Evolutionary conservation across 805 yeast species (phyloP).

Genomic region (Barnettozyma wickerhamii): DNA sequence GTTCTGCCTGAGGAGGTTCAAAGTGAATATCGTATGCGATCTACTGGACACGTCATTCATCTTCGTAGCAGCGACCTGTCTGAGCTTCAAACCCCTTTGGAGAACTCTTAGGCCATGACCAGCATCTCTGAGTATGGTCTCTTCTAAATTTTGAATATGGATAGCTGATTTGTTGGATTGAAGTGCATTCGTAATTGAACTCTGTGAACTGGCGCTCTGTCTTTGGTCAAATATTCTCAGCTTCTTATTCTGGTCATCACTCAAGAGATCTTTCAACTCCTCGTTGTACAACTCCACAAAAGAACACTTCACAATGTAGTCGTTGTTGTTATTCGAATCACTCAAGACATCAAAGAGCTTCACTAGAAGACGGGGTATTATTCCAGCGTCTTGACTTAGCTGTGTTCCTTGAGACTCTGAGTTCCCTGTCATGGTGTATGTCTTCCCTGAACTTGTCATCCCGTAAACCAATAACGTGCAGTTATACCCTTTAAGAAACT

Average conservation of each 20-base stretch:
- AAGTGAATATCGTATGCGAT: slow-evolving; percentile 73
- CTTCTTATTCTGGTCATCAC: slow-evolving; percentile 38
- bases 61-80: slow-evolving; percentile 70
- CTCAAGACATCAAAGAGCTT: slow-evolving; percentile 51
- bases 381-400: slow-evolving; percentile 51
- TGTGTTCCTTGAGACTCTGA: slow-evolving; percentile 27
- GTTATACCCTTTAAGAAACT: slow-evolving; percentile 70
- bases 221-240: slow-evolving; percentile 48
- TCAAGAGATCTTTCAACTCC: slow-evolving; percentile 69
- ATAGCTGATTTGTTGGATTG: slow-evolving; percentile 29
- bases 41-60: slow-evolving; percentile 71
- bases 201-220: slow-evolving; percentile 1
- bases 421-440: slow-evolving; percentile 77
- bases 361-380: slow-evolving; percentile 58
- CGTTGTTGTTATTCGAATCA: slow-evolving; percentile 33
- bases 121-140: slow-evolving; percentile 50
- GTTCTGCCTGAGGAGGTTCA: slow-evolving; percentile 47
- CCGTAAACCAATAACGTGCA: slow-evolving; percentile 87
- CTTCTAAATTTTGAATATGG: slow-evolving; percentile 61
- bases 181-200: slow-evolving; percentile 4
- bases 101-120: slow-evolving; percentile 53
- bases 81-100: slow-evolving; percentile 50
- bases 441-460: slow-evolving; percentile 89
- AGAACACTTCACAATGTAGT: slow-evolving; percentile 68
- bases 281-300: slow-evolving; percentile 87